Percentiles rank a stretch among this genome's conserved stretches.
phyloP scores from a whole-genome alignment of 257 asterid genomes.

The Leonotis leonurus region DNA sequence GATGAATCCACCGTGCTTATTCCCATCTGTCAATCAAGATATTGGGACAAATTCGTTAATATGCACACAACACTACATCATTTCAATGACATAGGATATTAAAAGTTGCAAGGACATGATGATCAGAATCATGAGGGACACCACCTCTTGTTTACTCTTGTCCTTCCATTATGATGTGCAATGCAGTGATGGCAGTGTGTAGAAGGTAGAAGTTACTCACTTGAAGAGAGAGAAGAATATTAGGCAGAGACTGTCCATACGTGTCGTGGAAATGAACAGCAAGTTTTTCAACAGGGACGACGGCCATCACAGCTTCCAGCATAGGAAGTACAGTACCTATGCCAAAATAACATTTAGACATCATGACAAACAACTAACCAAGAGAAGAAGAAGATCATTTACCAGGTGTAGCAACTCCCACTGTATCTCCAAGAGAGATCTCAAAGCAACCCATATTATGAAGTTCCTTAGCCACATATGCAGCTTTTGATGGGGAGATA shows the following conservation, averaged over 20 bases:
- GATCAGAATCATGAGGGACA: not conserved
- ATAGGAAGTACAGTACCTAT: constrained; percentile 77
- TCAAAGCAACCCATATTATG: constrained; percentile 94
- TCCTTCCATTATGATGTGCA: no score
- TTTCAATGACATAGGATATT: not conserved
- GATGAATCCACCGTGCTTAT: constrained; percentile 86
- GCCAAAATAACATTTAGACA: not conserved
- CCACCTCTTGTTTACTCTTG: no score
- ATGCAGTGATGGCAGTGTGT: not conserved
- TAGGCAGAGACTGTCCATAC: constrained; percentile 86
- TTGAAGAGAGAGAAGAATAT: constrained; percentile 79
- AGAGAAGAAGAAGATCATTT: not conserved
- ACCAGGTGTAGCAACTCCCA: constrained; percentile 94
- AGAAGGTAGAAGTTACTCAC: constrained; percentile 39
- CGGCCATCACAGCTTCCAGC: constrained; percentile 89
- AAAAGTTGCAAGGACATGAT: not conserved
- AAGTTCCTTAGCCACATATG: constrained; percentile 85
- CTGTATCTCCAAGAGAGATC: constrained; percentile 88
- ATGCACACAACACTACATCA: no score
- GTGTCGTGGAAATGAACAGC: constrained; percentile 97
- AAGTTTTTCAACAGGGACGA: constrained; percentile 76
- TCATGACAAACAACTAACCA: not conserved
- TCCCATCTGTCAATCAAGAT: constrained; percentile 63
- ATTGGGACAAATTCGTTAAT: not conserved
- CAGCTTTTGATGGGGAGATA: constrained; percentile 69